Percentiles rank a stretch among this genome's conserved stretches.
phyloP scores from a whole-genome alignment of 1,284 basidiomycete genomes.

The Waitea zeae region DNA sequence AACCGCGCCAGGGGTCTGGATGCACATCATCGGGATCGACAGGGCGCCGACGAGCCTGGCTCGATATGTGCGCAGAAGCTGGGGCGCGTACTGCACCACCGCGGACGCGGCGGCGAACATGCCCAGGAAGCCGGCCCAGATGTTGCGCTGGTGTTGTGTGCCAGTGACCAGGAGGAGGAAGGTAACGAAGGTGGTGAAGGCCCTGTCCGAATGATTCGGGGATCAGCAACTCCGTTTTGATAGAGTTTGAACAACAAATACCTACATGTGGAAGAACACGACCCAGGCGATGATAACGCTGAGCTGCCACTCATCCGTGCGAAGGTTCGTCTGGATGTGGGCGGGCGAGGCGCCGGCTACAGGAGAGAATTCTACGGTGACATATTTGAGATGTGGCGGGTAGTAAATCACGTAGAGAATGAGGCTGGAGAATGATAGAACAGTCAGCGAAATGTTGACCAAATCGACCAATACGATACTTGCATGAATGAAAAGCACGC shows the following conservation, averaged over 20 bases:
- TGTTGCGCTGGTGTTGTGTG: constrained; percentile 17
- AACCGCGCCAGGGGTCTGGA: constrained; percentile 85
- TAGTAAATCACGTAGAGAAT: constrained; percentile 90
- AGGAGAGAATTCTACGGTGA: constrained; percentile 22
- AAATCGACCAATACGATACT: constrained; percentile 13
- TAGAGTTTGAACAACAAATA: constrained; percentile 9
- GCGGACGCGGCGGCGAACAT: constrained; percentile 69
- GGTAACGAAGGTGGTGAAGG: constrained; percentile 33
- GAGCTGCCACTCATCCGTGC: constrained; percentile 56
- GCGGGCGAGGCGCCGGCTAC: constrained; percentile 25
- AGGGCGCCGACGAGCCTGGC: constrained; percentile 79
- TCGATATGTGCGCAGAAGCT: constrained; percentile 67
- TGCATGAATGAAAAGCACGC: constrained; percentile 74
- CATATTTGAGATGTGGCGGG: constrained; percentile 67
- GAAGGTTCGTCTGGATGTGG: constrained; percentile 28
- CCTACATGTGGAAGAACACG: constrained; percentile 62
- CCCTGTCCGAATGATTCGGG: constrained; percentile 20
- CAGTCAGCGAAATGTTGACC: neutral
- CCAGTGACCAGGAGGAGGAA: constrained; percentile 33
- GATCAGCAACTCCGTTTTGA: no score
- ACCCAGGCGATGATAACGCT: constrained; percentile 64
- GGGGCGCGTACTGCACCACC: constrained; percentile 76
- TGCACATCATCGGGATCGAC: constrained; percentile 86
- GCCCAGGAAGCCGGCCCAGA: constrained; percentile 81
- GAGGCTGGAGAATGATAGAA: constrained; percentile 34